Percentiles rank a stretch among this genome's conserved stretches.
Evolutionary conservation across 148 eudicot species (phyloP).

Genomic region (Rhododendron henanense): DNA sequence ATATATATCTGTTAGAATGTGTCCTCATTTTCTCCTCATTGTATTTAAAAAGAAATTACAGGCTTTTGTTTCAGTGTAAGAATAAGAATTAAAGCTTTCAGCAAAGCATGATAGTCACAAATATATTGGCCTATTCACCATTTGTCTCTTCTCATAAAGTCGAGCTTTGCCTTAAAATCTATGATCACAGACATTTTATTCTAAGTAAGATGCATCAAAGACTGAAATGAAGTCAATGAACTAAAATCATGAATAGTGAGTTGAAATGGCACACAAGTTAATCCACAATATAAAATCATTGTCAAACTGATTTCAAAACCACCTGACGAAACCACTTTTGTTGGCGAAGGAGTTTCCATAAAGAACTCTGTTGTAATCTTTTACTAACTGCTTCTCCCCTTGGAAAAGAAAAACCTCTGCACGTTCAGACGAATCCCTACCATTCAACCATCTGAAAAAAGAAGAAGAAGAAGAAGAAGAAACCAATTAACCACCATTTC

Average conservation of each 20-base stretch:
- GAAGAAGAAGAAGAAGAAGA: background rate
- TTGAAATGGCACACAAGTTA: background rate
- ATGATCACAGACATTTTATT: background rate
- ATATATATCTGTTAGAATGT: background rate
- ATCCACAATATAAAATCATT: background rate
- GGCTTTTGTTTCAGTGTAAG: background rate
- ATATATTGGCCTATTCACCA: background rate
- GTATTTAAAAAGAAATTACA: background rate
- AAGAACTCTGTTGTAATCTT: background rate
- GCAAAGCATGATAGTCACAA: background rate
- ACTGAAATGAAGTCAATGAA: background rate
- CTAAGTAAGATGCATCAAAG: background rate
- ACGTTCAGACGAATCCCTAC: background rate
- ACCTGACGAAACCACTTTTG: background rate
- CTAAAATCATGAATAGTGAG: background rate
- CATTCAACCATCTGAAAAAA: background rate
- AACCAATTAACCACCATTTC: no score
- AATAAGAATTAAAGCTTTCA: background rate
- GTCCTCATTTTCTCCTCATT: background rate
- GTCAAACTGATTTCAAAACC: background rate
- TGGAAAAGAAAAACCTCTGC: background rate
- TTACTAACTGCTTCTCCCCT: background rate
- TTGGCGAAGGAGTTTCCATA: background rate
- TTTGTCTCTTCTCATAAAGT: background rate
- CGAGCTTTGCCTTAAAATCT: background rate